phyloP scores from a whole-genome alignment of 1,284 basidiomycete species.

The Ustilago loliicola region DNA sequence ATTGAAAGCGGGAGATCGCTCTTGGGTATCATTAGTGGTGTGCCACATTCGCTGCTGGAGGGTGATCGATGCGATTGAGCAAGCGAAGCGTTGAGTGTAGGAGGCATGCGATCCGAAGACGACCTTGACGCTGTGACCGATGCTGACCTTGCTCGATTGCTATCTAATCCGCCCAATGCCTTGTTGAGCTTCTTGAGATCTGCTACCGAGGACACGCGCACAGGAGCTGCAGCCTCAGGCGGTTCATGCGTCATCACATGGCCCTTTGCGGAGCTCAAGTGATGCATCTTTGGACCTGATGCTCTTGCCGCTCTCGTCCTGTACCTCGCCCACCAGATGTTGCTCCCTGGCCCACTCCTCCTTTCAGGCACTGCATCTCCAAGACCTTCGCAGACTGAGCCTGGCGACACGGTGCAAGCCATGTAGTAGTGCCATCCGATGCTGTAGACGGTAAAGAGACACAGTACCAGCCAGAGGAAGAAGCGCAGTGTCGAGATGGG shows the following conservation, averaged over 20 bases:
- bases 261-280: constrained; percentile 3
- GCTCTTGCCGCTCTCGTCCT: constrained; percentile 46
- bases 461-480: constrained; percentile 74
- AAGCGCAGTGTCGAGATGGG: constrained; percentile 46
- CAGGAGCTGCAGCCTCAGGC: constrained; percentile 40
- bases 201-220: constrained; percentile 41
- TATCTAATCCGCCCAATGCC: constrained; percentile 37
- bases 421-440: constrained; percentile 86
- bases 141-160: constrained; percentile 27
- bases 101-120: constrained; percentile 13
- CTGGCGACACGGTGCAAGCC: constrained; percentile 78
- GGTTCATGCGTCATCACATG: constrained; percentile 18
- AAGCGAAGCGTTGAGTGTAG: constrained; percentile 4
- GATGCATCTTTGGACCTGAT: constrained; percentile 21
- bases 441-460: constrained; percentile 82
- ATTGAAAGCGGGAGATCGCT: constrained; percentile 41
- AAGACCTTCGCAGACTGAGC: constrained; percentile 53
- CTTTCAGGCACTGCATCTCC: constrained; percentile 50
- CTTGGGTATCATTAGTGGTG: constrained; percentile 18
- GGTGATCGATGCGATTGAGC: constrained; percentile 32
- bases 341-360: constrained; percentile 60
- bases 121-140: constrained; percentile 20
- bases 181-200: constrained; percentile 45
- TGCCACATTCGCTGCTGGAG: constrained; percentile 30
- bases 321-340: constrained; percentile 63